These are phyloP conservation scores for Zygotorulaspora chibaensis DNA, from an alignment of 805 yeast species.

Conservation along the genomic window DNA sequence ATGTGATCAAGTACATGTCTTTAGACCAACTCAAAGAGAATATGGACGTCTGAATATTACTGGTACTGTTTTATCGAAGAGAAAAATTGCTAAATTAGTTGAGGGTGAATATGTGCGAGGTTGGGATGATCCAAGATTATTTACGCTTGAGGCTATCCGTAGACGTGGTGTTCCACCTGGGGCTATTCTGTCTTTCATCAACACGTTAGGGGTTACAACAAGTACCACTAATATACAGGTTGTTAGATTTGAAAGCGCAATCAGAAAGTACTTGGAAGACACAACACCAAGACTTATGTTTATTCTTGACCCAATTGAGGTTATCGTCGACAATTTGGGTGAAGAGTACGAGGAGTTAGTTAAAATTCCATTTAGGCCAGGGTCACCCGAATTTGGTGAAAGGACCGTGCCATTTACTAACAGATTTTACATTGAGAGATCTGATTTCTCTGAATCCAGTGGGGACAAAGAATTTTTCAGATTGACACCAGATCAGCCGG, in stretches of 20 bases:
- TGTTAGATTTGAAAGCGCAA: conserved; percentile 81
- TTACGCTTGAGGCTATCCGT: conserved; percentile 87
- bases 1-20: conserved; percentile 90
- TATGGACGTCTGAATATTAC: conserved; percentile 94
- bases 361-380: conserved; percentile 87
- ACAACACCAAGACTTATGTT: conserved; percentile 94
- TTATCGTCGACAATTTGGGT: conserved; percentile 74
- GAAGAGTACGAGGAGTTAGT: conserved; percentile 69
- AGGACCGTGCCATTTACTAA: conserved; percentile 73
- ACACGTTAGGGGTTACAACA: conserved; percentile 95
- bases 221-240: conserved; percentile 88
- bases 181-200: conserved; percentile 86
- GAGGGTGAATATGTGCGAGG: conserved; percentile 78
- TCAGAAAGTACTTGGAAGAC: conserved; percentile 82
- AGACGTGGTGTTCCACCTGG: conserved; percentile 99
- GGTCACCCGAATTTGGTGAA: conserved; percentile 69
- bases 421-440: conserved; percentile 75
- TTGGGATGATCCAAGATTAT: conserved; percentile 98
- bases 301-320: conserved; percentile 79
- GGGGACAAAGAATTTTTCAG: conserved; percentile 73
- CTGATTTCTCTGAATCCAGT: conserved; percentile 73
- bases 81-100: conserved; percentile 92
- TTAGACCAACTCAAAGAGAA: conserved; percentile 98
- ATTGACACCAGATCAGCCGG: conserved; percentile 89
- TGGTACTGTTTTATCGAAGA: conserved; percentile 90